Conservation (phyloP, 2,329 filamentous ascomycete species). For the Trichoderma breve region DNA sequence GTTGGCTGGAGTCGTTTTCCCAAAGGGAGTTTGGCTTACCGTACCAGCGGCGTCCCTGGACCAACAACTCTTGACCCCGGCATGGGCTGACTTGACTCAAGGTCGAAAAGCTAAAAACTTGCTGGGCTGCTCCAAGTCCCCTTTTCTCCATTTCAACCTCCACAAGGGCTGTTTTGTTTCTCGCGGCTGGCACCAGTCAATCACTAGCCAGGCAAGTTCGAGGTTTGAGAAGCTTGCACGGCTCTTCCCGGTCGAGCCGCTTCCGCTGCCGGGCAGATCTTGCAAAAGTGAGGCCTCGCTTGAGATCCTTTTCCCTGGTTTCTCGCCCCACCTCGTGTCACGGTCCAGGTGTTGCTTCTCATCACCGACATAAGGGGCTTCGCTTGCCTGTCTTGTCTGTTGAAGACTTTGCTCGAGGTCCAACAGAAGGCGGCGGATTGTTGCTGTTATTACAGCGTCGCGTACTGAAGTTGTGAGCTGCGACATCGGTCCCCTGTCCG, state of each 20-base stretch:
- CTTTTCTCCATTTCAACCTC: conserved; percentile 13
- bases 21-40: background rate
- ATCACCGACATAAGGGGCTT: background rate
- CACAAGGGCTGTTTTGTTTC: background rate
- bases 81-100: background rate
- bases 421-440: background rate
- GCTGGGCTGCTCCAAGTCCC: background rate
- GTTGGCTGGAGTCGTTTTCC: background rate
- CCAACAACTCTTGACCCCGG: background rate
- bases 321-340: background rate
- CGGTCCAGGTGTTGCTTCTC: background rate
- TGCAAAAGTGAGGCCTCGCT: background rate
- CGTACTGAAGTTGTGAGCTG: background rate
- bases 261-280: conserved; percentile 3
- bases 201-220: background rate
- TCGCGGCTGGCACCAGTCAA: conserved; percentile 2
- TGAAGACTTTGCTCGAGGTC: background rate
- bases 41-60: background rate
- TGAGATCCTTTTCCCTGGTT: background rate
- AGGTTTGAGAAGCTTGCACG: background rate
- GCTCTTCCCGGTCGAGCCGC: conserved; percentile 11
- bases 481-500: background rate
- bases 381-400: background rate
- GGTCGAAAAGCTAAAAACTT: background rate
- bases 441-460: background rate